Percentiles rank a stretch among this genome's conserved stretches.
Evolutionary conservation across 1,139 yeast species (phyloP).

Genomic region (Taiozyma sp.): DNA sequence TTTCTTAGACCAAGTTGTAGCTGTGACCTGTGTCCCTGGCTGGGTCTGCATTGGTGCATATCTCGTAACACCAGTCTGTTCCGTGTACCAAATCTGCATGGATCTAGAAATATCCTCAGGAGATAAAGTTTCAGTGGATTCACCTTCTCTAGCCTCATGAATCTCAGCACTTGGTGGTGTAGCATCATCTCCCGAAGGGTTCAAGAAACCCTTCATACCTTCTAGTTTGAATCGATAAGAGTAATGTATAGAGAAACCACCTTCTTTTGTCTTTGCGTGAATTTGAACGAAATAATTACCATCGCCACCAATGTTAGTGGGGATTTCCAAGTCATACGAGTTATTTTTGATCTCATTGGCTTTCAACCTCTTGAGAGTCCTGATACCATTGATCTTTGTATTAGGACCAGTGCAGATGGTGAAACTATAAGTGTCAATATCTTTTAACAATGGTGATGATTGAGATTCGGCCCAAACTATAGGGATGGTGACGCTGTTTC

Average conservation of each 20-base stretch:
- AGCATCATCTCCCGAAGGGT: conserved; percentile 35
- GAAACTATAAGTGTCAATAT: conserved; percentile 44
- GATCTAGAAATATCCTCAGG: conserved; percentile 16
- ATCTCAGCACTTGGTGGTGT: conserved; percentile 41
- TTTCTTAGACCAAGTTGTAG: conserved; percentile 55
- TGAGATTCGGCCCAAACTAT: conserved; percentile 62
- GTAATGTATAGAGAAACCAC: conserved; percentile 63
- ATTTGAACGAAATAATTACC: conserved; percentile 75
- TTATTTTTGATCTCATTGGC: conserved; percentile 26
- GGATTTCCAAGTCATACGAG: conserved; percentile 34
- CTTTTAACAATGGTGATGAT: conserved; percentile 39
- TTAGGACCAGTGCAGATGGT: conserved; percentile 71
- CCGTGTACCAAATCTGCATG: conserved; percentile 55
- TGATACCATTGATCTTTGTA: conserved; percentile 40
- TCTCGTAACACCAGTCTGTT: conserved; percentile 69
- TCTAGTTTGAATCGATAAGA: conserved; percentile 58
- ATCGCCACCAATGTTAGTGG: conserved; percentile 39
- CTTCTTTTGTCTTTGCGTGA: conserved; percentile 33
- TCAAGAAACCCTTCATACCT: conserved; percentile 64
- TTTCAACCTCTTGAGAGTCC: conserved; percentile 27
- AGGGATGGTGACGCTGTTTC: conserved; percentile 42
- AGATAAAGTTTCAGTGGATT: conserved; percentile 21
- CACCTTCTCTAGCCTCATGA: conserved; percentile 20
- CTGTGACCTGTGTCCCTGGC: conserved; percentile 69
- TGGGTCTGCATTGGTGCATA: conserved; percentile 92